Evolutionary conservation across 805 yeast genomes (phyloP), one percentile per base, ranked within the genome.

Genomic region (Babjeviella inositovora): DNA sequence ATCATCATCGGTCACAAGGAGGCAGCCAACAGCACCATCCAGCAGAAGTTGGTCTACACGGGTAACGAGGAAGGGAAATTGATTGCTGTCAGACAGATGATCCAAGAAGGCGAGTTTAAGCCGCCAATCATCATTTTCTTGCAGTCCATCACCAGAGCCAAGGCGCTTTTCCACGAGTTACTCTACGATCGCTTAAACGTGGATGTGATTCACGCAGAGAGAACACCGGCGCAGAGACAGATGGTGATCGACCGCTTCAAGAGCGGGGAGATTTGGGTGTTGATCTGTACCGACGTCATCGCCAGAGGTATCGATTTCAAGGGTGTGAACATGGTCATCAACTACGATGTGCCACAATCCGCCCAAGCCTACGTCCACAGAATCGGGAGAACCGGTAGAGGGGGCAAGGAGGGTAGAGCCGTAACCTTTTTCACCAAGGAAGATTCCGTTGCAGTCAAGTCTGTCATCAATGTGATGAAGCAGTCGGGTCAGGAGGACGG

Each of bases 331-430:
- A 45, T 92, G 28, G 96, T 90, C 19, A 80, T 90, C 34, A 90
- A 90, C 50, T 90, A 90, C 46, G 99, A 90, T 49, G 93, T 90
- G 8, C 99, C 99, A 10, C 79, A 71, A 37, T 68, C 76, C 20
- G 82, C 96, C 1, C 96, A 87, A 47, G 75, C 94, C 0, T 90
- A 90, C 45, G 95, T 90, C 21, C 99, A 90, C 48, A 70, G 99
- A 53, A 81, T 90, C 38, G 99, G 99, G 48, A 76, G 99, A 60
- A 87, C 98, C 2, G 99, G 98, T 35, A 74, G 99, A 61, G 94
- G 82, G 25, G 94, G 93, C 1, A 69, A 76, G 29, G 39, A 51
- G 6, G 98, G 99, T 27, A 63, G 62, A 35, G 96, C 97, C 0
- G 68, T 90, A 11, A 90, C 98, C 0, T 73, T 85, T 33, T 90